Base-by-base conservation (phyloP, 495 filamentous ascomycete genomes). In the Thermochaetoides thermophila region DNA sequence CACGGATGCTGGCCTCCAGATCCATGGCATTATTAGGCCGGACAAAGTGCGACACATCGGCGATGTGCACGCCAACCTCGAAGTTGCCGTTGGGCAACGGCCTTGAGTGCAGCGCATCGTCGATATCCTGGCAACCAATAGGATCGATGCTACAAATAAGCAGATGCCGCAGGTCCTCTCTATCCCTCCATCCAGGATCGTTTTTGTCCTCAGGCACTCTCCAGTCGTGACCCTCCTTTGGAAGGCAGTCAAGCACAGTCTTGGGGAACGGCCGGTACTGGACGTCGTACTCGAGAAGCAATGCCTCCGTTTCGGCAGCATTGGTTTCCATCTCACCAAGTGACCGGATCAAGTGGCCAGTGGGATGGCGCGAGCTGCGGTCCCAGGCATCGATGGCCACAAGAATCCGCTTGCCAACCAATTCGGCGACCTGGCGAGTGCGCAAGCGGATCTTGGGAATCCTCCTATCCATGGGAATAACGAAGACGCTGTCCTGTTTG, bases 1-100 rank as follows among this genome's bases (percentile, higher is more conserved):
- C 89, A 49, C 89, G 77, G 38, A 85, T 70, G 48, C 82, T 85
- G 2, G 89, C 89, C 59, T 97, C 89, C 15, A 70, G 68, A 51
- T 97, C 91, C 91, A 97, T 97, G 25, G 89, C 74, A 51, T 89
- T 96, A 52, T 84, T 84, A 17, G 91, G 86, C 57, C 86, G 91
- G 51, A 97, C 91, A 44, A 96, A 96, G 52, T 97, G 84, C 11
- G 91, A 94, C 13, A 97, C 89, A 49, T 97, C 89, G 27, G 89
- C 89, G 52, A 97, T 97, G 50, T 97, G 91, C n/a, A 97, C 89
- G 34, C 89, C 89, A 9, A 96, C 83, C 60, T 96, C 84, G 42
- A 76, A 83, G 52, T 97, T 96, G 16, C 91, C 89, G 46, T 95
- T 96, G 2, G 84, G 80, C 24, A 97, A 60, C 21, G 63, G 64